Conservation (phyloP, 2,329 filamentous ascomycete genomes). For the Cladobotryum protrusum region DNA sequence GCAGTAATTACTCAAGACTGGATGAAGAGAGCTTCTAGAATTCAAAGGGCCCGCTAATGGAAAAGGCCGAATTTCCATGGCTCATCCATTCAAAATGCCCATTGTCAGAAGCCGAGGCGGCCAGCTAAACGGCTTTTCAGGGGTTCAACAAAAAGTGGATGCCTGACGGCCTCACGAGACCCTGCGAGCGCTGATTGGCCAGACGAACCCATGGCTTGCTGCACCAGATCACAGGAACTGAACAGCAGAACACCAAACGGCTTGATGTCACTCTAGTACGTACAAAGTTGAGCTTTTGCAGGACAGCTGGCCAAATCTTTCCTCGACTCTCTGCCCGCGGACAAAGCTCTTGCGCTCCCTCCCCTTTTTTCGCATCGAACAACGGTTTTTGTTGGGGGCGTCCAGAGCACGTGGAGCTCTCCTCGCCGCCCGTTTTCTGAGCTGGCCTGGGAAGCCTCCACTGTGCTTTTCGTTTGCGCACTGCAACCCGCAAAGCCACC, state of each 20-base stretch:
- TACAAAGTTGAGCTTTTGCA: too few species aligned
- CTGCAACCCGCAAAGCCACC: conserved; percentile 13
- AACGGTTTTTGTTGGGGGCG: conserved; percentile 1
- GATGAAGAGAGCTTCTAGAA: too few species aligned
- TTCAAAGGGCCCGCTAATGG: too few species aligned
- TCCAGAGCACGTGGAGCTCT: conserved; percentile 12
- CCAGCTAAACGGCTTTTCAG: conserved; percentile 1
- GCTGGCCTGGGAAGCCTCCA: conserved; percentile 17
- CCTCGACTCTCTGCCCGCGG: too few species aligned
- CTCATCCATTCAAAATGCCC: background rate
- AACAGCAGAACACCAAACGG: conserved; percentile 4
- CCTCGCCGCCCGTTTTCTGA: conserved; percentile 11
- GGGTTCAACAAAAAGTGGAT: conserved; percentile 21
- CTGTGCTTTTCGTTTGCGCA: conserved; percentile 12
- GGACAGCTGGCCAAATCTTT: too few species aligned
- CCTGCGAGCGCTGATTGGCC: conserved; percentile 23
- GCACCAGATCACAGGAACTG: conserved; percentile 13
- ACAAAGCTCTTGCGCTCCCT: too few species aligned
- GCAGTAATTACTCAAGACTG: too few species aligned
- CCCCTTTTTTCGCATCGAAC: too few species aligned
- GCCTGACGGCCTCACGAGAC: conserved; percentile 32
- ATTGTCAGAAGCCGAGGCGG: background rate
- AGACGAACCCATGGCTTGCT: background rate
- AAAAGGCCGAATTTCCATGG: too few species aligned
- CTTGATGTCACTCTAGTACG: background rate